These are phyloP conservation scores for Neospora caninum DNA, from an alignment of 169 alveolate genomes.

Conservation along the genomic window DNA sequence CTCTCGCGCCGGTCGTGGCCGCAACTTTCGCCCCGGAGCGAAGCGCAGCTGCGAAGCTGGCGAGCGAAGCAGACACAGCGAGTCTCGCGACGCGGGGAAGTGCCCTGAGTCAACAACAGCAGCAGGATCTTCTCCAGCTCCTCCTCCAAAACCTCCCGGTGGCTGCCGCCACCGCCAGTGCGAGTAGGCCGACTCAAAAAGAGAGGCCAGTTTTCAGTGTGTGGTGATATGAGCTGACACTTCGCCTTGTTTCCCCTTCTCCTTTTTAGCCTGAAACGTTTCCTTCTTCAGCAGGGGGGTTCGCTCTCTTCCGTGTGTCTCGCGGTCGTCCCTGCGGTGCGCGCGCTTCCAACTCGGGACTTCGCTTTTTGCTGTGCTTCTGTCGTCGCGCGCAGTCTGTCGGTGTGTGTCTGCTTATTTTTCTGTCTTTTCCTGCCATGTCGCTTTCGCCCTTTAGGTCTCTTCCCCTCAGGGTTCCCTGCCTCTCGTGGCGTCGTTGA, in stretches of 20 bases:
- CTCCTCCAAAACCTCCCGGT: conserved; percentile 4
- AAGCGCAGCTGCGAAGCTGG: not conserved
- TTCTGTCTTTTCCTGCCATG: not conserved
- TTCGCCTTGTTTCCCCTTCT: no score
- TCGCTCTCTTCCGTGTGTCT: no score
- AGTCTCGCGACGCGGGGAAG: not conserved
- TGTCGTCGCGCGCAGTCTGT: no score
- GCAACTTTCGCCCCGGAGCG: not conserved
- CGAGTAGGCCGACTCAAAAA: not conserved
- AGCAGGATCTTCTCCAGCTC: not conserved
- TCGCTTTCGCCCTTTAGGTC: no score
- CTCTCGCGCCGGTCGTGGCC: not conserved
- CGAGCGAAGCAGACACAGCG: not conserved
- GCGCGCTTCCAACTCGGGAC: no score
- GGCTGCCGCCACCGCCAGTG: not conserved
- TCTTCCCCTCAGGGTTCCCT: not conserved
- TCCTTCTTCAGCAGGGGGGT: no score
- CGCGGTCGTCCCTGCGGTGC: no score
- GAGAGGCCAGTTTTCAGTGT: no score
- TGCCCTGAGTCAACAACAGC: not conserved
- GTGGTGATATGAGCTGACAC: no score
- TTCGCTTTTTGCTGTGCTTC: no score
- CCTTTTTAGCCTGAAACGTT: no score
- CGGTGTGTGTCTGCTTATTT: no score
- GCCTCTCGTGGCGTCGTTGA: not conserved